A percentile compares a stretch with the other conserved stretches of the same genome.
Evolutionary conservation across 495 filamentous ascomycete genomes (phyloP).

Genomic region (Talaromyces borbonicus): DNA sequence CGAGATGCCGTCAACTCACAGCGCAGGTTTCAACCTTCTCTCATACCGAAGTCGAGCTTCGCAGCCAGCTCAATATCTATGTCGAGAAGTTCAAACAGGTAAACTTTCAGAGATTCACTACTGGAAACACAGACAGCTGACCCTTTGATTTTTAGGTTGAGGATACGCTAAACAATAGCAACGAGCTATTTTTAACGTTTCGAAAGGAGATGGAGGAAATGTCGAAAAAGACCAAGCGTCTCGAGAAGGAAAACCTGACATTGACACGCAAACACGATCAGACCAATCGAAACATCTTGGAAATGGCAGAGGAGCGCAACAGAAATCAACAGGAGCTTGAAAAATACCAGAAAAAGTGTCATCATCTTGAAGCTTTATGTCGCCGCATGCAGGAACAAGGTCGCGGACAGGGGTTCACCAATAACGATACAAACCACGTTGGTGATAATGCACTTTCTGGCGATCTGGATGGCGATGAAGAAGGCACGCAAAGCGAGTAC

Average conservation of each 20-base stretch:
- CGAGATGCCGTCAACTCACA: conserved; percentile 72
- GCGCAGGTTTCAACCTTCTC: conserved; percentile 91
- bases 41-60: conserved; percentile 86
- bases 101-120: conserved; percentile 9
- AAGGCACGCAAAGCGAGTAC: conserved; percentile 60
- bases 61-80: conserved; percentile 95
- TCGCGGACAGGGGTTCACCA: conserved; percentile 39
- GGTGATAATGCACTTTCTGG: conserved; percentile 40
- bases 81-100: conserved; percentile 99
- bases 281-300: conserved; percentile 88
- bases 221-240: conserved; percentile 96
- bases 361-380: conserved; percentile 86
- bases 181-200: conserved; percentile 96
- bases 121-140: conserved; percentile 4
- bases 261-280: conserved; percentile 88
- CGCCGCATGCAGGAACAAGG: conserved; percentile 91
- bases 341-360: conserved; percentile 74
- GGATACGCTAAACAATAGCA: conserved; percentile 97
- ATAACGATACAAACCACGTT: conserved; percentile 1
- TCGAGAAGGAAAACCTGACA: conserved; percentile 91
- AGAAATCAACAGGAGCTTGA: conserved; percentile 72
- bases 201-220: conserved; percentile 99
- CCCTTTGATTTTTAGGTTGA: conserved; percentile 61
- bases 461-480: conserved; percentile 58
- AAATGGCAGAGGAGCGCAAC: conserved; percentile 95